phyloP scores from a whole-genome alignment of 2,329 filamentous ascomycete genomes.

The Davidsoniella virescens region DNA sequence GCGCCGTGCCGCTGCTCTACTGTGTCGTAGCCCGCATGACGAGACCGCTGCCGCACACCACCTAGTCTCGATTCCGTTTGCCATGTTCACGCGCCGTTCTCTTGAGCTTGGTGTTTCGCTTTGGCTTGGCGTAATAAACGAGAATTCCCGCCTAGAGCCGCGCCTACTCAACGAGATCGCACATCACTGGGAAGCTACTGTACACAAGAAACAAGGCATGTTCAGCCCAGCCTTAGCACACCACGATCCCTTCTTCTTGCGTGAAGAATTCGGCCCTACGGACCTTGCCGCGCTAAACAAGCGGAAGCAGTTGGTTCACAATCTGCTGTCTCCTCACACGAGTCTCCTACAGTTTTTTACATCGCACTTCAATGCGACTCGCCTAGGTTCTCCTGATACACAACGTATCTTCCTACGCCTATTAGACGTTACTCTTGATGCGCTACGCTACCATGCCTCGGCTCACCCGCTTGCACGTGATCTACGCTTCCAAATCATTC shows the following conservation, averaged over 20 bases:
- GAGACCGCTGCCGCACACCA: constrained; percentile 70
- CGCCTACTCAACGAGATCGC: constrained; percentile 74
- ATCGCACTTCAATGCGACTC: constrained; percentile 87
- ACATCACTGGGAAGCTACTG: constrained; percentile 77
- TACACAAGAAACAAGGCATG: constrained; percentile 61
- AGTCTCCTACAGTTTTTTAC: constrained; percentile 75
- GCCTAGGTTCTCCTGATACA: constrained; percentile 67
- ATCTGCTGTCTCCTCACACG: constrained; percentile 72
- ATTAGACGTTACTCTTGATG: constrained; percentile 61
- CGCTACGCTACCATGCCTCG: constrained; percentile 28
- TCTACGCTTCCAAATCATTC: constrained; percentile 72
- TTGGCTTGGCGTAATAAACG: constrained; percentile 94
- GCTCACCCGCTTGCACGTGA: constrained; percentile 76
- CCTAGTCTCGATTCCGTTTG: constrained; percentile 83
- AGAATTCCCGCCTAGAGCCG: constrained; percentile 77
- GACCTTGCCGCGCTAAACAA: constrained; percentile 60
- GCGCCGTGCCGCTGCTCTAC: constrained; percentile 66
- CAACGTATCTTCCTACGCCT: constrained; percentile 71
- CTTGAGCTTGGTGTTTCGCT: constrained; percentile 91
- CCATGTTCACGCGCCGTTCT: constrained; percentile 82
- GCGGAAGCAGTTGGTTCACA: constrained; percentile 63
- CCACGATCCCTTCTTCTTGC: constrained; percentile 76
- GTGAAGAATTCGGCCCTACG: constrained; percentile 83
- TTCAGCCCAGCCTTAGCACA: constrained; percentile 61
- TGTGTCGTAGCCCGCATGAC: constrained; percentile 62